Evolutionary conservation across 73 alveolate species (phyloP), one percentile per base, ranked within the genome.

Genomic region (Stentor roeselii): DNA sequence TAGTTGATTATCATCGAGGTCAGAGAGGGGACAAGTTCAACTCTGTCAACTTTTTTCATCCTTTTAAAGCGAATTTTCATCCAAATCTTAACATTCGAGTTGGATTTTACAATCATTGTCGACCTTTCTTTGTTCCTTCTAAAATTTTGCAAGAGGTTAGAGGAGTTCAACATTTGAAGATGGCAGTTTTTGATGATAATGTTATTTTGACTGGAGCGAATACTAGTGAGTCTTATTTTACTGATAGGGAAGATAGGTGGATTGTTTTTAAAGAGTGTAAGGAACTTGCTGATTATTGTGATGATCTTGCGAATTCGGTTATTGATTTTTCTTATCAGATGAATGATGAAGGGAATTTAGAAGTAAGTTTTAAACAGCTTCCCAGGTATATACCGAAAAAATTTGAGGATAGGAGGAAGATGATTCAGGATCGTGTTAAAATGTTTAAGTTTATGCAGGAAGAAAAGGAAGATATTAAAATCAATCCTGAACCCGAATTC

Each of bases 141-240:
- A 50, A 50, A 21, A 50, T 11, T 50, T 27, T 76, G 75, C 83
- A 82, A 59, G 97, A 92, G 59, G 59, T 92, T 40, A 83, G 75
- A 40, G 97, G 97, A 58, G 95, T 92, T 0, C 97, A 92, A 76
- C 97, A 92, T 77, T 82, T 89, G n/a, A 92, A 92, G 74, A 86
- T 87, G 31, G 93, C 89, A 83, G 97, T 92, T 4, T 92, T 92
- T 83, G 97, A 92, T 86, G 89, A 92, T 75, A 86, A 82, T 42
- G 95, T 92, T 3, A 27, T 92, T 42, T 59, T 92, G 14, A 92
- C 97, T 21, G 96, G 96, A 84, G 97, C 97, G 37, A 92, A 92
- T 80, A 61, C 89, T 36, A 40, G 86, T 27, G 97, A 89, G 35
- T 88, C 83, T 59, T 92, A 92, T 85, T 92, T 92, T 74, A 92